Percentiles rank a stretch among this genome's conserved stretches.
Evolutionary conservation across 2,329 filamentous ascomycete genomes (phyloP).

Genomic region (Acrodontium crateriforme): DNA sequence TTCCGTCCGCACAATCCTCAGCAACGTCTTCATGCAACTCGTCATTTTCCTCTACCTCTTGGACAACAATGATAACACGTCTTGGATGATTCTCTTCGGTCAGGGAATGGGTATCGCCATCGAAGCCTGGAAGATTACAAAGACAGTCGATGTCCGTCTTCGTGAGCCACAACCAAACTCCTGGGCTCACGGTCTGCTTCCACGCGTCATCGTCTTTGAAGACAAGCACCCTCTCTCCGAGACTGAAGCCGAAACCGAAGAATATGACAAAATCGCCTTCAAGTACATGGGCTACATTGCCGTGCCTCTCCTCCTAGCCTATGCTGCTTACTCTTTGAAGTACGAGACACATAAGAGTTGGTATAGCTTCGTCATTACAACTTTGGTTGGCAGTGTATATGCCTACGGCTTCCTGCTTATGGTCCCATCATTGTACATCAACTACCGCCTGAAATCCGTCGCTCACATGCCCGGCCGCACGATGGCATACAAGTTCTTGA

Average conservation of each 20-base stretch:
- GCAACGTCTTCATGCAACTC: slow-evolving; percentile 93
- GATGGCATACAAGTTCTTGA: slow-evolving; percentile 96
- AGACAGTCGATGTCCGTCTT: slow-evolving; percentile 77
- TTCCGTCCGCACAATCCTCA: slow-evolving; percentile 86
- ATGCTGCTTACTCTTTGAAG: slow-evolving; percentile 77
- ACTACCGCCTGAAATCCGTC: slow-evolving; percentile 82
- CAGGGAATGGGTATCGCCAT: slow-evolving; percentile 74
- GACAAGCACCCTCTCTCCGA: slow-evolving; percentile 94
- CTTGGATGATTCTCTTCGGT: slow-evolving; percentile 95
- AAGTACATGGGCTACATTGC: slow-evolving; percentile 88
- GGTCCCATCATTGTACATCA: slow-evolving; percentile 95
- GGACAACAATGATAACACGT: slow-evolving; percentile 95
- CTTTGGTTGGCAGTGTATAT: slow-evolving; percentile 89
- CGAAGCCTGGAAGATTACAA: slow-evolving; percentile 92
- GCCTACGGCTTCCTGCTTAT: slow-evolving; percentile 99
- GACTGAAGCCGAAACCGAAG: slow-evolving; percentile 93
- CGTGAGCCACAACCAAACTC: slow-evolving; percentile 55
- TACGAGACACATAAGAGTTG: slow-evolving; percentile 96
- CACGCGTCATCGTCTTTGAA: slow-evolving; percentile 73
- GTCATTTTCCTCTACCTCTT: slow-evolving; percentile 94
- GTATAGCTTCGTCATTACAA: slow-evolving; percentile 81
- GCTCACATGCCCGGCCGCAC: slow-evolving; percentile 95
- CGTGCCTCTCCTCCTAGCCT: slow-evolving; percentile 77
- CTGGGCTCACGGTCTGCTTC: slow-evolving; percentile 38
- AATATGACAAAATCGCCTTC: slow-evolving; percentile 97